A percentile compares a stretch with the other conserved stretches of the same genome.
Conservation (phyloP, 2,329 filamentous ascomycete species). For the Fusarium lyarnte region DNA sequence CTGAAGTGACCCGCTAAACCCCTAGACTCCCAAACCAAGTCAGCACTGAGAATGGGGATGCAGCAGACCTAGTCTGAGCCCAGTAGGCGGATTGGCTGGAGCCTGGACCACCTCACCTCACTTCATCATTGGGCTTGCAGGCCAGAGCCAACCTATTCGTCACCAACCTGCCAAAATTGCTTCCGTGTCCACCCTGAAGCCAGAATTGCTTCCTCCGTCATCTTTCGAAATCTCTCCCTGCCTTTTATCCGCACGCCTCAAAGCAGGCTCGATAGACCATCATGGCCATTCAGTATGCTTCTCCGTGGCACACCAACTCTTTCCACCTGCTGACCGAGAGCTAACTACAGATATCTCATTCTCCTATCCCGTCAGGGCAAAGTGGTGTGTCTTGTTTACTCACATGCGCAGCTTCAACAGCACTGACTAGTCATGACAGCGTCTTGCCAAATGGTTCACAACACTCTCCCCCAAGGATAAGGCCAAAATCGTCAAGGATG, state of each 20-base stretch:
- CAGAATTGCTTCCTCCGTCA: conserved; percentile 40
- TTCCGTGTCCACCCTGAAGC: conserved; percentile 41
- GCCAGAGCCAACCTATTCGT: conserved; percentile 33
- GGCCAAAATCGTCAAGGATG: conserved; percentile 99
- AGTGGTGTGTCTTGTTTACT: conserved; percentile 76
- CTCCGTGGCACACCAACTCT: conserved; percentile 11
- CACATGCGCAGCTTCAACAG: conserved; percentile 11
- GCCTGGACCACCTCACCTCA: conserved; percentile 14
- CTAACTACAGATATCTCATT: conserved; percentile 82
- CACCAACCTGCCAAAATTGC: conserved; percentile 45
- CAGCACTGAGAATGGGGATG: not conserved
- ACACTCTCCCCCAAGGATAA: conserved; percentile 98
- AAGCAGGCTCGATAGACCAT: conserved; percentile 40
- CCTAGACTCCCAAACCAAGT: not conserved
- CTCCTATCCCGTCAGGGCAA: conserved; percentile 98
- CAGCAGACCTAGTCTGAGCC: not conserved
- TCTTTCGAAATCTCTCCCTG: conserved; percentile 22
- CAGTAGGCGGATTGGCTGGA: not conserved
- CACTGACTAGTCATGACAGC: conserved; percentile 63
- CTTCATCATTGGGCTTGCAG: conserved; percentile 11
- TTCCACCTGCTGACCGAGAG: conserved; percentile 34
- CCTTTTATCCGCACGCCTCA: conserved; percentile 33
- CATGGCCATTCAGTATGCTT: conserved; percentile 58
- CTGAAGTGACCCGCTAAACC: conserved; percentile 8
- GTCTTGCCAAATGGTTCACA: conserved; percentile 99